Base-by-base conservation (phyloP, 148 eudicot species). In the Vaccinium vitisidaea region DNA sequence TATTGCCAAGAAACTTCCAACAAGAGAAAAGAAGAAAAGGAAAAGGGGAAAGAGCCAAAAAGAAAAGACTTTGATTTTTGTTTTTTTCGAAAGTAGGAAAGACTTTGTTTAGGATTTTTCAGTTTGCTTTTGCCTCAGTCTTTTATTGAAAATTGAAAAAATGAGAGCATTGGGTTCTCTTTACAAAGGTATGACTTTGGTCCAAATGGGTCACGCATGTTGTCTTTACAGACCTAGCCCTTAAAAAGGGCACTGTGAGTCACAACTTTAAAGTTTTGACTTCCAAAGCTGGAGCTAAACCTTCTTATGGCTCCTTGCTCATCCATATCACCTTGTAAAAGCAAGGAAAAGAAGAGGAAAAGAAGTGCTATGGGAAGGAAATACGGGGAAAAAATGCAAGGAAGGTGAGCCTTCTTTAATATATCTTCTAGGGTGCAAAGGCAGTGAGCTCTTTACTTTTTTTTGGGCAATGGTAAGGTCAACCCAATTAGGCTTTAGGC, bases 1-100 rank as follows among this genome's bases (percentile, higher is more conserved):
- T 75, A 75, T 8, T 82, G 84, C 55, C 48, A 8, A 82, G 48
- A 82, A 82, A 82, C 49, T 65, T 82, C 84, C 84, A 53, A 71
- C 53, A 82, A 71, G 84, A 65, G 56, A n/a, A 12, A 39, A 69
- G 27, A 63, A 63, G 12, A 63, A 23, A 69, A 69, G 14, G 4
- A 81, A 81, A 82, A n/a, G 36, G 27, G 8, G 12, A 82, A 75
- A 36, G 23, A 83, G 80, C 59, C 53, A 82, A 78, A 76, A 82
- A 69, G 83, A 75, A 84, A 78, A 79, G 74, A 13, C 21, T 75
- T 61, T 49, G 13, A 30, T 65, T 65, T 65, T 23, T 65, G 71
- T 65, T 10, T 65, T 63, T 63, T 59, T 59, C n/a, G 18, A 69
- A 69, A 69, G 25, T 30, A 21, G 25, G 30, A 55, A 49, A 74